These are phyloP conservation scores for Lasiosphaeria hispida DNA, from an alignment of 495 filamentous ascomycete genomes.

Conservation along the genomic window DNA sequence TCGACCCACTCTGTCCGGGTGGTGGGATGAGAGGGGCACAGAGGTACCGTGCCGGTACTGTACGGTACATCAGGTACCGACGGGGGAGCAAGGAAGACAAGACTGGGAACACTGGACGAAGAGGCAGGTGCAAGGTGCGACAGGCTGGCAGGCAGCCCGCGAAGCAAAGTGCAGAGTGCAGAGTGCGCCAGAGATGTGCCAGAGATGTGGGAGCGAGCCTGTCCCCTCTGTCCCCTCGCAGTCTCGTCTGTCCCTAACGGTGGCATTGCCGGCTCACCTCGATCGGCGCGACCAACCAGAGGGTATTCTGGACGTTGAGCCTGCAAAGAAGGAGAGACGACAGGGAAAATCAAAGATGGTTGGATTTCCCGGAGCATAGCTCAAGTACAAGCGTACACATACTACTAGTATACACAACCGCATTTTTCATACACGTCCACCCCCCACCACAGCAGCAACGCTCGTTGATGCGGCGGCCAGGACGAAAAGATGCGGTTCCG, in stretches of 20 bases:
- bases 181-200: neutral
- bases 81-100: neutral
- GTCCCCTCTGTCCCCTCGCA: neutral
- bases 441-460: neutral
- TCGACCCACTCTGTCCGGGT: neutral
- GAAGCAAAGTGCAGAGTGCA: no score
- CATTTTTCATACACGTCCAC: neutral
- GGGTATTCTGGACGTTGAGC: neutral
- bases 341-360: neutral
- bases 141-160: no score
- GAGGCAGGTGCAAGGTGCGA: no score
- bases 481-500: neutral
- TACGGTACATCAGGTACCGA: neutral
- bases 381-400: no score
- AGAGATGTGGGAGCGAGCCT: neutral
- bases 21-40: constrained; percentile 1
- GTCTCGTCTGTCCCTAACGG: neutral
- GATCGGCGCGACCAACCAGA: constrained; percentile 3
- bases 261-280: constrained; percentile 8
- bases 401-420: no score
- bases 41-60: neutral
- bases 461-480: neutral
- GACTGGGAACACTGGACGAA: neutral
- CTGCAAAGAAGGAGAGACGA: no score
- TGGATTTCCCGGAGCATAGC: no score